Evolutionary conservation across 148 eudicot genomes (phyloP).

Genomic region (Cornus florida): DNA sequence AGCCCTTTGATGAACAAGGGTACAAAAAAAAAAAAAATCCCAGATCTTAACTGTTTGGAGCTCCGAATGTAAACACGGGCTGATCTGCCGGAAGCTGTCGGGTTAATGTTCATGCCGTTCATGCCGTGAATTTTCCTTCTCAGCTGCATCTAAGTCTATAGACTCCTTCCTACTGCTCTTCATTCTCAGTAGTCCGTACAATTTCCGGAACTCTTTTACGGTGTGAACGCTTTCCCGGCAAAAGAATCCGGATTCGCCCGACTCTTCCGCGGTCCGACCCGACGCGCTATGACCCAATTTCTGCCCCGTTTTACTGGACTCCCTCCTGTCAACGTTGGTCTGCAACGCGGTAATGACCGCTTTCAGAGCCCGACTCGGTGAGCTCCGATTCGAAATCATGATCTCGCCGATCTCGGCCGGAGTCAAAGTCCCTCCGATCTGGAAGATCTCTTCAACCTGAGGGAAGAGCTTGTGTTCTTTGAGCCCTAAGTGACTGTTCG

Average conservation of each 20-base stretch:
- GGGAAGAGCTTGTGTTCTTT: constrained; percentile 66
- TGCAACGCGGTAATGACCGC: constrained; percentile 49
- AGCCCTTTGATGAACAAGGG: not conserved
- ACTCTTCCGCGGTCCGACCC: constrained; percentile 28
- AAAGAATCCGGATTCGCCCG: constrained; percentile 21
- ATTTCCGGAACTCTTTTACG: constrained; percentile 41
- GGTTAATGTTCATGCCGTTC: constrained; percentile 4
- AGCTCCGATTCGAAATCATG: constrained; percentile 62
- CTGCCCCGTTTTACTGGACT: not conserved
- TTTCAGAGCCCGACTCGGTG: constrained; percentile 60
- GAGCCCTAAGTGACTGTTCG: constrained; percentile 56
- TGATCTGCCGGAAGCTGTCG: not conserved
- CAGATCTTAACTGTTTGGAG: not conserved
- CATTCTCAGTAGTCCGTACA: constrained; percentile 45
- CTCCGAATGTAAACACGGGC: not conserved
- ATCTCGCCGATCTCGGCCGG: constrained; percentile 70
- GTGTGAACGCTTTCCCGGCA: constrained; percentile 28
- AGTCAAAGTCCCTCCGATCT: constrained; percentile 47
- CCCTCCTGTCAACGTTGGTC: constrained; percentile 19
- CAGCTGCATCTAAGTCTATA: constrained; percentile 20
- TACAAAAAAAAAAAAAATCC: no score
- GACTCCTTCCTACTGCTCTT: constrained; percentile 44
- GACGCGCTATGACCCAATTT: constrained; percentile 17
- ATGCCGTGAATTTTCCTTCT: constrained; percentile 25
- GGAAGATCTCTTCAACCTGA: constrained; percentile 61